Evolutionary conservation across 768 basidiomycete species (phyloP), one percentile per base, ranked within the genome.

Genomic region (Paxillus rubicundulus): DNA sequence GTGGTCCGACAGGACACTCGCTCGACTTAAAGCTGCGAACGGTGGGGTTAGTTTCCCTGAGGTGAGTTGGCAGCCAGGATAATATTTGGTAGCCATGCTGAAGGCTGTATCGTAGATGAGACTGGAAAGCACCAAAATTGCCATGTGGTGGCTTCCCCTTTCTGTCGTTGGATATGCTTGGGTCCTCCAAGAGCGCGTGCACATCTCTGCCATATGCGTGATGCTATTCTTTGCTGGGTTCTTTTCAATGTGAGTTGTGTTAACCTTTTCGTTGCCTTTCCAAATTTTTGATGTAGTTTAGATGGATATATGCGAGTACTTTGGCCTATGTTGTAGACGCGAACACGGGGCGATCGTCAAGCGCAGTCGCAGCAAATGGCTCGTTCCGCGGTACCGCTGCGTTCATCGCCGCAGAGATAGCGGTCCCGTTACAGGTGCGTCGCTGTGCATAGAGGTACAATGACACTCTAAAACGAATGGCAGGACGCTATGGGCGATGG

Each of bases 301-400:
- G 80, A 63, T 76, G 76, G 68, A 82, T 85, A 45, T 88, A 89
- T 65, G 71, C 85, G 1, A 84, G 82, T 39, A 85, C 87, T 0
- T 72, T 97, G 30, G 86, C 92, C 0, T 95, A 93, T 64, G 80
- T 95, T 32, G 91, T 94, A 3, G 92, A 97, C 63, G 83, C 91
- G 9, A 97, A 95, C 60, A 75, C 77, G 2, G 93, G 93, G 6
- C 80, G 85, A 14, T 89, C 89, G 0, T 86, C 89, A 0, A 83
- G 82, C 2, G 91, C 89, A 0, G 80, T 84, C 7, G 90, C 92
- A 0, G 71, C 79, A 33, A 95, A 95, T 66, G 85, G 85, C 44
- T 80, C 79, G 18, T 86, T 89, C 67, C 80, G 93, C 27, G 90
- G 92, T 0, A 14, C 77, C 1, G 72, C 73, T 17, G 90, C 84